Evolutionary conservation across 331 rosid species (phyloP), one percentile per base, ranked within the genome.

Genomic region (Acacia pycnantha): DNA sequence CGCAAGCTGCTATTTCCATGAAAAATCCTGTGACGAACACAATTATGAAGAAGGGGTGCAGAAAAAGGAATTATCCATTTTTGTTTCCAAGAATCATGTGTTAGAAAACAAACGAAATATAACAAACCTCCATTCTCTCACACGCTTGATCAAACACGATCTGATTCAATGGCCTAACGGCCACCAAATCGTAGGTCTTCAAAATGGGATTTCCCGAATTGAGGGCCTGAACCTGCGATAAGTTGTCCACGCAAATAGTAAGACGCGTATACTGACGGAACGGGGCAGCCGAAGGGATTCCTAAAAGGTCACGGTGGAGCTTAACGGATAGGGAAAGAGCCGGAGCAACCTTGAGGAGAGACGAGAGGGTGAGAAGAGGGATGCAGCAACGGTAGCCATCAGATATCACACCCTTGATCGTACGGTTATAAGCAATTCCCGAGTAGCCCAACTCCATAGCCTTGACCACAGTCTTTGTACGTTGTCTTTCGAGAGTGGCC

Each of bases 191-290:
- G 75, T 93, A 92, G 71, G 97, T 89, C 83, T 93, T 93, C 88
- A 95, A 84, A 77, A 95, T 72, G 4, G 95, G 97, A 83, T 95
- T 93, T 4, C 92, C 97, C 1, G 92, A 87, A 81, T 91, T 92
- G 21, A 95, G 90, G 7, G 94, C 89, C 59, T 85, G 91, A 14
- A 87, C 88, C 80, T 88, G 94, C 12, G 80, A 50, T 0, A 76
- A 5, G 77, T 21, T 82, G 11, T 92, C 91, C 22, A 80, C 84
- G 83, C 81, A 83, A 72, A 95, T 89, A 29, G 97, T 95, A 61
- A 95, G 92, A 58, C 98, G 97, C 37, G 93, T 93, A 90, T 93
- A 95, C 86, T 95, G 97, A 16, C 91, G 96, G 86, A 95, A 95
- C 26, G 94, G 97, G 37, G 96, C 76, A 56, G 93, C 53, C 10